These are phyloP conservation scores for Lineolata rhizophorae DNA, from an alignment of 495 filamentous ascomycete genomes.

Conservation along the genomic window DNA sequence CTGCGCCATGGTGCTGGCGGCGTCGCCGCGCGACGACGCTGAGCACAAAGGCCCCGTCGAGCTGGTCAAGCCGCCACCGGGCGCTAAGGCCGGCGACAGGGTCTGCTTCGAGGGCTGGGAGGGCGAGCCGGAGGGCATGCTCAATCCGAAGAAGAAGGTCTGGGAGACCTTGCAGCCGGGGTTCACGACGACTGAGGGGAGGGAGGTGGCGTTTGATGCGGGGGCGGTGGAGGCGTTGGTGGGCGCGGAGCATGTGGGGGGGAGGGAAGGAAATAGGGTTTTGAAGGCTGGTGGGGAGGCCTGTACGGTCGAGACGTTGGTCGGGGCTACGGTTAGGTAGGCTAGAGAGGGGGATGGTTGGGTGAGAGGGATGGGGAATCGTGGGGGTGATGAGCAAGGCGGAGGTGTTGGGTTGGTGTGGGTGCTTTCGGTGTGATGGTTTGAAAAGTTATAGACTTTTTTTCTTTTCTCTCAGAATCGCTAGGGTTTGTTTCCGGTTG, in stretches of 20 bases:
- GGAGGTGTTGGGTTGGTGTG: no score
- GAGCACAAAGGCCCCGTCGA: conserved; percentile 80
- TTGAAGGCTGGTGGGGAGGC: background rate
- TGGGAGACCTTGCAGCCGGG: conserved; percentile 93
- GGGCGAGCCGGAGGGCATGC: conserved; percentile 71
- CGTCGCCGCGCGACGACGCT: conserved; percentile 64
- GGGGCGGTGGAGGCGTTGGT: conserved; percentile 4
- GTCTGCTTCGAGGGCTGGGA: conserved; percentile 88
- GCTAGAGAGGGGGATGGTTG: no score
- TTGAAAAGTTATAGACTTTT: no score
- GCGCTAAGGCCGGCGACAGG: conserved; percentile 57
- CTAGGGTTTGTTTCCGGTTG: no score
- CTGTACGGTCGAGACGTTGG: background rate
- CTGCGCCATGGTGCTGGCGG: conserved; percentile 86
- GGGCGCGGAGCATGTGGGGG: background rate
- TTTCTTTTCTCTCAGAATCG: no score
- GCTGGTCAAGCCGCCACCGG: conserved; percentile 69
- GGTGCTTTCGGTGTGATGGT: no score
- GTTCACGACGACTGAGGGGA: conserved; percentile 59
- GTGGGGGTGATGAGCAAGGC: no score
- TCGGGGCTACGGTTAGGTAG: background rate
- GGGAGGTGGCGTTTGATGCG: conserved; percentile 63
- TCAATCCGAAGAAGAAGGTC: conserved; percentile 98
- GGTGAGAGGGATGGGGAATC: no score
- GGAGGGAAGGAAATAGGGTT: background rate